These are phyloP conservation scores for Trametes versicolor DNA, from an alignment of 1,284 basidiomycete species.

Conservation along the genomic window DNA sequence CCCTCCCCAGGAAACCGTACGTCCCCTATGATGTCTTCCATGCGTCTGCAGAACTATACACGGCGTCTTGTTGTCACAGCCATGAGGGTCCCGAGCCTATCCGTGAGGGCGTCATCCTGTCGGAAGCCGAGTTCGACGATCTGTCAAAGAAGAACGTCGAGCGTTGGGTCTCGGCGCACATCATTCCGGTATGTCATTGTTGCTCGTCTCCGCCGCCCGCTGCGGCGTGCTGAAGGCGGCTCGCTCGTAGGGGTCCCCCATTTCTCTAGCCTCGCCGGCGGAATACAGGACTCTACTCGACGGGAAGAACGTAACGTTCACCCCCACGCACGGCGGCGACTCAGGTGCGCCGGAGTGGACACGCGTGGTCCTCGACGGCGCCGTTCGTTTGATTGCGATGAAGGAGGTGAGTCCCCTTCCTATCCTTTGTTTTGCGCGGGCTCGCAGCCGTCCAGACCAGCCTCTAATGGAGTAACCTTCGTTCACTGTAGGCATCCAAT, in stretches of 20 bases:
- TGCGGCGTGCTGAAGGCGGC: slow-evolving; percentile 17
- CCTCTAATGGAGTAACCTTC: slow-evolving; percentile 17
- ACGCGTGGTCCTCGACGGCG: slow-evolving; percentile 62
- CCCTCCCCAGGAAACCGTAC: slow-evolving; percentile 77
- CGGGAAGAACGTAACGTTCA: slow-evolving; percentile 63
- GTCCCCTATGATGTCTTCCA: slow-evolving; percentile 39
- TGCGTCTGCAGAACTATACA: slow-evolving; percentile 7
- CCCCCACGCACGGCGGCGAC: slow-evolving; percentile 48
- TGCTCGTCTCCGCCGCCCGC: slow-evolving; percentile 9
- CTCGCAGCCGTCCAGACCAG: slow-evolving; percentile 7
- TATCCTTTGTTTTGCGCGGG: slow-evolving; percentile 1
- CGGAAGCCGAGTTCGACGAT: slow-evolving; percentile 70
- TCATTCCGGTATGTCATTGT: slow-evolving; percentile 65
- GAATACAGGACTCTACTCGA: slow-evolving; percentile 61
- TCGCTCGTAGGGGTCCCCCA: slow-evolving; percentile 28
- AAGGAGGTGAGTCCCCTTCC: slow-evolving; percentile 57
- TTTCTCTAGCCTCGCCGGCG: slow-evolving; percentile 49
- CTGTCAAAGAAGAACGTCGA: slow-evolving; percentile 70
- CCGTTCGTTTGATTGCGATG: slow-evolving; percentile 60
- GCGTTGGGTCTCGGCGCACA: slow-evolving; percentile 77
- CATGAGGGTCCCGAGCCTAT: slow-evolving; percentile 60
- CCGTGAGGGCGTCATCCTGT: slow-evolving; percentile 59
- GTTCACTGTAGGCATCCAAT: slow-evolving; percentile 62
- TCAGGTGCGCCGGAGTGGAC: slow-evolving; percentile 61
- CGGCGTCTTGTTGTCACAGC: slow-evolving; percentile 44